phyloP scores from a whole-genome alignment of 306 rosid species.

The Dryas octopetala region DNA sequence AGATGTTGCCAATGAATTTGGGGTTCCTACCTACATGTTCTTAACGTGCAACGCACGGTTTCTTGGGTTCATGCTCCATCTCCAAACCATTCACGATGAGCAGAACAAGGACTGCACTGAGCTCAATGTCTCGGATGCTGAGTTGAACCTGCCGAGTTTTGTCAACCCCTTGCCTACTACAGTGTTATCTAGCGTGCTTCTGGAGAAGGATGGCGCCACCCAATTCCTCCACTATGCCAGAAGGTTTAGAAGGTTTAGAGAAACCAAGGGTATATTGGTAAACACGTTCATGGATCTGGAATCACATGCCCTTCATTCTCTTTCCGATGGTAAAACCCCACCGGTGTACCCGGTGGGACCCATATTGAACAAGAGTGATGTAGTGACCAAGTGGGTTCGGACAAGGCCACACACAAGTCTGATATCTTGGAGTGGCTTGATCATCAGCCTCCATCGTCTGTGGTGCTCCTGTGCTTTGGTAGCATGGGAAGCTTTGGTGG shows the following conservation, averaged over 20 bases:
- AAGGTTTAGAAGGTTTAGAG: conserved; percentile 2
- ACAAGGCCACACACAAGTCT: not conserved
- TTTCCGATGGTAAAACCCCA: not conserved
- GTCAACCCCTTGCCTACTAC: conserved; percentile 12
- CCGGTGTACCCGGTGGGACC: conserved; percentile 31
- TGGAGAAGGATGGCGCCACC: not conserved
- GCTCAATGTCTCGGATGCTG: not conserved
- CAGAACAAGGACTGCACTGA: not conserved
- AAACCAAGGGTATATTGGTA: conserved; percentile 26
- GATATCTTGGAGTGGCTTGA: conserved; percentile 19
- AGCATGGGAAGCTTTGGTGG: conserved; percentile 18
- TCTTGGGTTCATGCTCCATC: conserved; percentile 35
- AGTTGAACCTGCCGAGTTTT: conserved; percentile 28
- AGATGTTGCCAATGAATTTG: conserved; percentile 51
- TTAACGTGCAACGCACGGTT: conserved; percentile 33
- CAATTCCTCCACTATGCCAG: not conserved
- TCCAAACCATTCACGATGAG: conserved; percentile 34
- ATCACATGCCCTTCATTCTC: not conserved
- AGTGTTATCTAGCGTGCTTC: not conserved
- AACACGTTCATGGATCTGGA: conserved; percentile 27
- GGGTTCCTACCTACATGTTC: conserved; percentile 44
- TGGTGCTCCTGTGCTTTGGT: conserved; percentile 21
- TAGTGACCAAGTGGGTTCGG: not conserved
- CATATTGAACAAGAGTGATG: conserved; percentile 4
- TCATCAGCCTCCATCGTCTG: conserved; percentile 3